These are phyloP conservation scores for Mycosarcoma mackinlayi DNA, from an alignment of 1,284 basidiomycete genomes.

Conservation along the genomic window DNA sequence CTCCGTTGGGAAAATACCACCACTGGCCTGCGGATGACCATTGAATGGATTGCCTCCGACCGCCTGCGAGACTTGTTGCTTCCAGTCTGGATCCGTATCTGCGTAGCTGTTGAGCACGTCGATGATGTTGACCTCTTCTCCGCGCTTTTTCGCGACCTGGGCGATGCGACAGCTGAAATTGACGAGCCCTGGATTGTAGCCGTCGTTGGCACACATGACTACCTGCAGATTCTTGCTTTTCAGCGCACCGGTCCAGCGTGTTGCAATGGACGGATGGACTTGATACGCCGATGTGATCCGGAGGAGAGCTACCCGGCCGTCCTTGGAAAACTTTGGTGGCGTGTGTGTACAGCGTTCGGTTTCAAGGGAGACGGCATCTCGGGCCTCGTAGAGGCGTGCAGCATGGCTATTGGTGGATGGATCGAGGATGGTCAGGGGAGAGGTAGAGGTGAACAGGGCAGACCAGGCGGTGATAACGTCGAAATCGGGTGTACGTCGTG, in stretches of 20 bases:
- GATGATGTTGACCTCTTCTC: constrained; percentile 54
- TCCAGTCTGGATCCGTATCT: constrained; percentile 33
- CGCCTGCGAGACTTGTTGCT: constrained; percentile 12
- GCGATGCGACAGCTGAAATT: constrained; percentile 51
- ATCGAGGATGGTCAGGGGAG: constrained; percentile 39
- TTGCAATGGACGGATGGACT: constrained; percentile 57
- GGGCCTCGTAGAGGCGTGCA: constrained; percentile 38
- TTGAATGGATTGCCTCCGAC: constrained; percentile 42
- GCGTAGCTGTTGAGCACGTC: constrained; percentile 50
- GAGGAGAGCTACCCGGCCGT: constrained; percentile 52
- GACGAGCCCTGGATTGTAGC: constrained; percentile 30
- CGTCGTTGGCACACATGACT: constrained; percentile 59
- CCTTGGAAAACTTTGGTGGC: constrained; percentile 56
- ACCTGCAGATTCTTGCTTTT: constrained; percentile 52
- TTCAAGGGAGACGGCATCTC: constrained; percentile 41
- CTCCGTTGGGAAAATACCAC: constrained; percentile 52
- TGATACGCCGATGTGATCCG: constrained; percentile 50
- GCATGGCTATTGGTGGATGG: constrained; percentile 35
- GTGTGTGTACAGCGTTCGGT: constrained; percentile 56
- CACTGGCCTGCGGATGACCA: constrained; percentile 56
- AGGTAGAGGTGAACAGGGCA: constrained; percentile 33
- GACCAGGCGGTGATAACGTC: constrained; percentile 48
- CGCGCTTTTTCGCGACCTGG: constrained; percentile 31
- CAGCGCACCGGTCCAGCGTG: constrained; percentile 54
- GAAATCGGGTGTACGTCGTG: constrained; percentile 46